Conservation (phyloP, 768 basidiomycete species). For the Tephrocybe rancida region DNA sequence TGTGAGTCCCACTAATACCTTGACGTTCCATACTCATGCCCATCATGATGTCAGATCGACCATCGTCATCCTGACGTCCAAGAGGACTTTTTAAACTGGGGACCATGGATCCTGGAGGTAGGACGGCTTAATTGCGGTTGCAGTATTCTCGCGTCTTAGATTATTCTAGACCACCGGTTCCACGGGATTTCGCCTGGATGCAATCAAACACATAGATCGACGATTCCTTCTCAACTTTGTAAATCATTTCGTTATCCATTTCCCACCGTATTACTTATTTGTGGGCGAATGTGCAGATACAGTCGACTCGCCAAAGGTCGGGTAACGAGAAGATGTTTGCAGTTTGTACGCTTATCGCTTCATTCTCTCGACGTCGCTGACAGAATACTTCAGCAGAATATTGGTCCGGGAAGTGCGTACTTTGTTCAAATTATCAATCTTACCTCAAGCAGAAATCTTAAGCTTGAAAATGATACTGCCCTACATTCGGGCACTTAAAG, state of each 20-base stretch:
- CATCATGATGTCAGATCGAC: slow-evolving; percentile 60
- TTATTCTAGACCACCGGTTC: slow-evolving; percentile 61
- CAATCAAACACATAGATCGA: slow-evolving; percentile 87
- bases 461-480: slow-evolving; percentile 52
- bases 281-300: slow-evolving; percentile 41
- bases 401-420: slow-evolving; percentile 72
- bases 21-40: background rate
- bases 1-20: slow-evolving; percentile 38
- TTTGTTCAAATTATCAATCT: background rate
- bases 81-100: slow-evolving; percentile 77
- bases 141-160: slow-evolving; percentile 1
- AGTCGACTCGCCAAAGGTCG: slow-evolving; percentile 45
- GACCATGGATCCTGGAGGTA: slow-evolving; percentile 69
- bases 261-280: background rate
- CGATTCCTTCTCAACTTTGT: slow-evolving; percentile 74
- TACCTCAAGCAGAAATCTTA: background rate
- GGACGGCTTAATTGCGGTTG: background rate
- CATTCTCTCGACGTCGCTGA: background rate
- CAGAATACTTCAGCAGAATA: slow-evolving; percentile 64
- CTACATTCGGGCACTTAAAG: slow-evolving; percentile 63
- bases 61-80: slow-evolving; percentile 81
- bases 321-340: slow-evolving; percentile 58
- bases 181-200: slow-evolving; percentile 83
- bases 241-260: slow-evolving; percentile 22
- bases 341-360: slow-evolving; percentile 37